Evolutionary conservation across 1,284 basidiomycete species (phyloP).

Genomic region (Malassezia nana): DNA sequence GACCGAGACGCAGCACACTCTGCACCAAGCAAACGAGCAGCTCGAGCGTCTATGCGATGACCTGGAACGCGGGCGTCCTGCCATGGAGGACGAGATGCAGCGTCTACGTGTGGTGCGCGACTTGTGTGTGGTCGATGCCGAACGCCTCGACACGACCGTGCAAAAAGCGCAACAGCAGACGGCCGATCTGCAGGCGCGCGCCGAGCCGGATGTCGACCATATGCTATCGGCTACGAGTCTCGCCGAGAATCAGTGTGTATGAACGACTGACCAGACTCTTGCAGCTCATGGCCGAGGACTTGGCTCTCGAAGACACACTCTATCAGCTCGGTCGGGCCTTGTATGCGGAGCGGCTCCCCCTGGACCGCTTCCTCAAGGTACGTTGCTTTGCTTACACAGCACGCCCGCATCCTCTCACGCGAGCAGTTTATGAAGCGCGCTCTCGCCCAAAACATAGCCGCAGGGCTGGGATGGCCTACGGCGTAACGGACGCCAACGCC

Average conservation of each 20-base stretch:
- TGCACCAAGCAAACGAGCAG: constrained; percentile 63
- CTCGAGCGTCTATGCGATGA: constrained; percentile 70
- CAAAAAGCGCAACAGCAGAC: constrained; percentile 60
- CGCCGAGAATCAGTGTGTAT: constrained; percentile 32
- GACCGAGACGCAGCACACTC: constrained; percentile 58
- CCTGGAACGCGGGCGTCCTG: constrained; percentile 76
- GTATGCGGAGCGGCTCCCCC: constrained; percentile 59
- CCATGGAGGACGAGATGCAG: constrained; percentile 87
- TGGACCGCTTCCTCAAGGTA: constrained; percentile 40
- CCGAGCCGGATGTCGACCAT: constrained; percentile 30
- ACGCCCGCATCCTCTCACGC: constrained; percentile 38
- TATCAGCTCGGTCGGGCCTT: constrained; percentile 91
- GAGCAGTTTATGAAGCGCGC: constrained; percentile 46
- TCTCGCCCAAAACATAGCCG: constrained; percentile 34
- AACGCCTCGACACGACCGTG: constrained; percentile 59
- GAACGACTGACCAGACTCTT: constrained; percentile 53
- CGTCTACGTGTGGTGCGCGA: constrained; percentile 87
- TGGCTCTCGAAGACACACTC: constrained; percentile 93
- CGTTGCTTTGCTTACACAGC: constrained; percentile 9
- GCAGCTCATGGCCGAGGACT: constrained; percentile 93
- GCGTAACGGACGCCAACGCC: constrained; percentile 6
- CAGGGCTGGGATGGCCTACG: constrained; percentile 31
- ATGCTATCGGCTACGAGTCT: constrained; percentile 37
- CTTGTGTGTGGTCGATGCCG: constrained; percentile 71
- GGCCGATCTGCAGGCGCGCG: constrained; percentile 50